Base-by-base conservation (phyloP, 306 rosid genomes). In the Quillaja saponaria region DNA sequence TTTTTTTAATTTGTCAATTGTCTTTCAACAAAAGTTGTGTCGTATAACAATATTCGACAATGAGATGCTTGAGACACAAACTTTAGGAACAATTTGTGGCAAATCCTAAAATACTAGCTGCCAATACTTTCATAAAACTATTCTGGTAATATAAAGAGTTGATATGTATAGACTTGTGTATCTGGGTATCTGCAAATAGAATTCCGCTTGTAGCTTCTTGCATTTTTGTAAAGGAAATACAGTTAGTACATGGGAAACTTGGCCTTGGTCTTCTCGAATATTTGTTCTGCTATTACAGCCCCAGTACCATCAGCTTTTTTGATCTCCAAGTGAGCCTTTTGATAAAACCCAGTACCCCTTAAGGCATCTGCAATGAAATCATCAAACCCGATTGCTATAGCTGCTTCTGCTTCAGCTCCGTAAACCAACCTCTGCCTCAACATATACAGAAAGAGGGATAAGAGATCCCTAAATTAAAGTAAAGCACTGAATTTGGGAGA, bases 381-480 rank as follows among this genome's bases (percentile, higher is more conserved):
- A 57, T 84, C 95, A 17, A 88, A 88, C 28, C 96, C 97, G 33
- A 88, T 80, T 12, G 95, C 87, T 19, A 86, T 78, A 12, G 96
- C 98, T 15, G 92, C 92, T 63, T 88, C 95, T 21, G 95, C 96
- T 76, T 88, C 49, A 8, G 95, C 98, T 51, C 96, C 96, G 34
- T 88, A 91, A 31, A 86, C 96, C 84, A 91, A 59, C 71, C 97
- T 85, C 97, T 91, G 91, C 38, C 47, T 37, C 60, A n/a, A 73
- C 41, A 45, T 6, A 28, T 53, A 54, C 4, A 15, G 12, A 18
- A 20, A 28, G 13, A 3, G 57, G 5, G 18, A 55, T 9, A 19
- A 37, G 25, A 38, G 16, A 66, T 34, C 14, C 40, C 46, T 14
- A 33, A 38, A 15, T 31, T 12, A 40, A 42, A 8, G 47, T 31